Base-by-base conservation (phyloP, 495 filamentous ascomycete genomes). In the Parmelia sp. region DNA sequence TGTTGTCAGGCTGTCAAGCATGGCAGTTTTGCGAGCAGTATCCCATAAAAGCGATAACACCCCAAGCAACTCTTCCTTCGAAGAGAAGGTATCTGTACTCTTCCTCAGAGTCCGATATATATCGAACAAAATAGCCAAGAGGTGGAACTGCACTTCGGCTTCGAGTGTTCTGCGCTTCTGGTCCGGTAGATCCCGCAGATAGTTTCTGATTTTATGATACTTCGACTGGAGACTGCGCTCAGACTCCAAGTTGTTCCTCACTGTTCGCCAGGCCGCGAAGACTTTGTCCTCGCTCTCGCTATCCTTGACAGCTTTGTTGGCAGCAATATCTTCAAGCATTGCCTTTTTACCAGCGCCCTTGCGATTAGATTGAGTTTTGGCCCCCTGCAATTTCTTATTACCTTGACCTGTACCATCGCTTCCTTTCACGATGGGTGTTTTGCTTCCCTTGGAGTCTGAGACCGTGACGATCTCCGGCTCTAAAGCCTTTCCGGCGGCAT, bases 391-490 rank as follows among this genome's bases (percentile, higher is more conserved):
- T 10, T 74, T 77, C 35, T 72, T 66, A n/a, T 58, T 66, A 58
- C 68, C 63, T 59, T 60, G 19, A 62, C 69, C 59, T 62, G 27
- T 65, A 57, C 72, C 62, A 29, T 69, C 69, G 29, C 5, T 65
- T 51, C 65, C 67, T 14, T 63, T 62, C 44, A 71, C 35, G 23
- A 29, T 6, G 53, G 45, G 40, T 51, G 55, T 47, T 29, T 69
- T 67, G 39, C 57, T 66, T 40, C 31, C n/a, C 4, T 68, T 55
- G 3, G 51, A 19, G 10, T 55, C 70, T 55, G 62, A 75, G 36
- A 80, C 80, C 12, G 83, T 78, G 49, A 90, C 79, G 0, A 71
- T 80, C 68, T 89, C 81, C 6, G 84, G 86, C 11, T 87, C 78
- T n/a, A 91, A 73, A 9, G 74, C 76, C 62, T 83, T 86, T 7